These are phyloP conservation scores for Spathaspora boniae DNA, from an alignment of 805 yeast genomes.

Conservation along the genomic window DNA sequence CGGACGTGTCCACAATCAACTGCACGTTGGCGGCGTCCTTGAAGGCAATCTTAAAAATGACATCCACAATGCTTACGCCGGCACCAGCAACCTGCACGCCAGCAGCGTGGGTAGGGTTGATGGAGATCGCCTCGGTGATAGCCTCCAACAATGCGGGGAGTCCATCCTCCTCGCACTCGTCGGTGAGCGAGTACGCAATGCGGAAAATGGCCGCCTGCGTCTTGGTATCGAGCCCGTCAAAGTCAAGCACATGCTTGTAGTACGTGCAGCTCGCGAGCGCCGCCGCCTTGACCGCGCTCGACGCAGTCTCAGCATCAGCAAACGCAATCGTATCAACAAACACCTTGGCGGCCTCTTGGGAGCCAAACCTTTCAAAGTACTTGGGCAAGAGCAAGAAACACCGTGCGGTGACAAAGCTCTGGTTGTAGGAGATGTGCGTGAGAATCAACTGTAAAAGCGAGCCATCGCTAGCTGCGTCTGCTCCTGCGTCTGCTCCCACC, in stretches of 20 bases:
- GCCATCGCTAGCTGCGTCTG: constrained; percentile 19
- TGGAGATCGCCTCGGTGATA: constrained; percentile 51
- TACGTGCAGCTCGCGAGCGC: constrained; percentile 52
- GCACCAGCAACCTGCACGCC: constrained; percentile 11
- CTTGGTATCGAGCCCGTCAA: constrained; percentile 11
- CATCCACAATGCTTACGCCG: constrained; percentile 40
- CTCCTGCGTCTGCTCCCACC: constrained; percentile 16
- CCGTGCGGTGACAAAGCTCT: constrained; percentile 45
- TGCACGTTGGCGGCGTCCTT: constrained; percentile 76
- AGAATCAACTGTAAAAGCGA: constrained; percentile 6
- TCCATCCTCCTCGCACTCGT: constrained; percentile 76
- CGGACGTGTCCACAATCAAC: constrained; percentile 61
- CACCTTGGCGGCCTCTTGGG: constrained; percentile 22
- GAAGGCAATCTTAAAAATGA: constrained; percentile 62
- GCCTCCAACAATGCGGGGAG: constrained; percentile 71
- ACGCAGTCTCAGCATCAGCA: constrained; percentile 12
- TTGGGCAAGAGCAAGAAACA: constrained; percentile 53
- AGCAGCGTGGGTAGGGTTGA: constrained; percentile 25
- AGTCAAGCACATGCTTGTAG: constrained; percentile 33
- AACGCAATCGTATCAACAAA: constrained; percentile 25
- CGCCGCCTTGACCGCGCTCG: constrained; percentile 24
- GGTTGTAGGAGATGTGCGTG: constrained; percentile 10
- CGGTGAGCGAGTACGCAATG: constrained; percentile 44
- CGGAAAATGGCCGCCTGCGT: constrained; percentile 34
- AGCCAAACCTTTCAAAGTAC: constrained; percentile 49